Conservation (phyloP, 2,329 filamentous ascomycete species). For the Ophioceras dolichostomum region DNA sequence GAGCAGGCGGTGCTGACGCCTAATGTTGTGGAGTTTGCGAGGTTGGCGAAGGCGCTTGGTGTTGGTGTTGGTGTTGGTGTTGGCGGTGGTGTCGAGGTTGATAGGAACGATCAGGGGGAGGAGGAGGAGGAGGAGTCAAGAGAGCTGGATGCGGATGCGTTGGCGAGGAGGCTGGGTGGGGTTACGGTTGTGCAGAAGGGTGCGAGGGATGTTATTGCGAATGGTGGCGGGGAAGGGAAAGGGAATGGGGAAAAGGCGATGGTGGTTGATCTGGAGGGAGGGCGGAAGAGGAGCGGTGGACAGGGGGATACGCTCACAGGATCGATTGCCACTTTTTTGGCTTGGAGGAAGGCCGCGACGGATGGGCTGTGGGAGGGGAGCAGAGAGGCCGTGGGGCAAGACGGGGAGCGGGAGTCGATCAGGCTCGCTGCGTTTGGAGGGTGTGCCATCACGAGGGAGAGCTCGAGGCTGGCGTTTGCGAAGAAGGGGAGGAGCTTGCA, state of each 20-base stretch:
- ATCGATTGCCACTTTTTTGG: conserved; percentile 75
- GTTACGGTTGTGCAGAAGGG: conserved; percentile 93
- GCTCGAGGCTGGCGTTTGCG: conserved; percentile 73
- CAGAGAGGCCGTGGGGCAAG: conserved; percentile 14
- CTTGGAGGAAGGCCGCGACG: conserved; percentile 78
- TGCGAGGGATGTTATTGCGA: conserved; percentile 55
- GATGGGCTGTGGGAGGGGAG: conserved; percentile 66
- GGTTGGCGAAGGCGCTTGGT: conserved; percentile 64
- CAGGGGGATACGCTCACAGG: conserved; percentile 95
- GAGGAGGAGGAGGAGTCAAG: no score
- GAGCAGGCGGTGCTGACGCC: conserved; percentile 79
- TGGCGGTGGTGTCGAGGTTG: no score
- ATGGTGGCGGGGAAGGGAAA: conserved; percentile 31
- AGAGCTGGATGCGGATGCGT: conserved; percentile 52
- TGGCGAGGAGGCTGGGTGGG: conserved; percentile 69
- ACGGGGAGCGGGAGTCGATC: conserved; percentile 40
- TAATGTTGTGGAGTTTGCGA: conserved; percentile 85
- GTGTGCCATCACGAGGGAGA: conserved; percentile 76
- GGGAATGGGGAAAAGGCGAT: no score
- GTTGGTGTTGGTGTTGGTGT: no score
- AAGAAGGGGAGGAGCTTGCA: conserved; percentile 81
- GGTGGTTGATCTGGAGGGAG: conserved; percentile 65
- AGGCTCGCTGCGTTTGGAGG: conserved; percentile 77
- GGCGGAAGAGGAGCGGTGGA: conserved; percentile 80
- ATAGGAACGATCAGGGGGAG: conserved; percentile 6